These are phyloP conservation scores for Gossypium raimondii DNA, from an alignment of 345 rosid species.

Conservation along the genomic window DNA sequence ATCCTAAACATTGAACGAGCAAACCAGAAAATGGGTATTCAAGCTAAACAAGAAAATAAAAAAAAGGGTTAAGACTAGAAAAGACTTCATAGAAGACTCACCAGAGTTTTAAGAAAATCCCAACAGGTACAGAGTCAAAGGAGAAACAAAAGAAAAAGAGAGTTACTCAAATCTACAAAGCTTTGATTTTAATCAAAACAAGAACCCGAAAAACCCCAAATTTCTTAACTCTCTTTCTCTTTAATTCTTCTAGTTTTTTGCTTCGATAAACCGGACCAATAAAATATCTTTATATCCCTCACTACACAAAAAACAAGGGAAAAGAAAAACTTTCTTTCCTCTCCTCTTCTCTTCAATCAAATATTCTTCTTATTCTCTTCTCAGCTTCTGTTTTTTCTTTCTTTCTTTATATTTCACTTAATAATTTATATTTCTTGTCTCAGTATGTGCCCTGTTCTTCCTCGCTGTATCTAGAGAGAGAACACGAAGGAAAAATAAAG, in stretches of 20 bases:
- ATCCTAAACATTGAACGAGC: conserved; percentile 15
- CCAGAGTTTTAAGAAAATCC: conserved; percentile 12
- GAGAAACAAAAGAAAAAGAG: neutral
- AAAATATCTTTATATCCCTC: neutral
- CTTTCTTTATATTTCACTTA: neutral
- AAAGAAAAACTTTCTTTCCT: conserved; percentile 7
- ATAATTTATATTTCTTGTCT: conserved; percentile 18
- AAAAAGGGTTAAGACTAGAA: conserved; percentile 22
- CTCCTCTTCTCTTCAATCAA: conserved; percentile 16
- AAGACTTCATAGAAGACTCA: conserved; percentile 26
- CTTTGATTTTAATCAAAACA: conserved; percentile 10
- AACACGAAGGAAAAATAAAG: neutral
- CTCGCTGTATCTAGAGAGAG: conserved; percentile 62
- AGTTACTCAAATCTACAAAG: conserved; percentile 14
- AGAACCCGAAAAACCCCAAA: neutral
- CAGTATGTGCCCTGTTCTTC: conserved; percentile 48
- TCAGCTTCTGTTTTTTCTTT: neutral
- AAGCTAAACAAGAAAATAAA: conserved; percentile 7
- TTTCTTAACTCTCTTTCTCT: conserved; percentile 18
- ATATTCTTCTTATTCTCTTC: conserved; percentile 13
- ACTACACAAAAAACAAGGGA: neutral
- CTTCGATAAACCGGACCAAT: conserved; percentile 9
- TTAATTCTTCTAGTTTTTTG: neutral
- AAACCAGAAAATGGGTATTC: conserved; percentile 18
- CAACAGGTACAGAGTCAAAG: neutral